A percentile compares a stretch with the other conserved stretches of the same genome.
These are phyloP conservation scores for Aspergillus fumigatus DNA, from an alignment of 2,329 filamentous ascomycete genomes.

Conservation along the genomic window DNA sequence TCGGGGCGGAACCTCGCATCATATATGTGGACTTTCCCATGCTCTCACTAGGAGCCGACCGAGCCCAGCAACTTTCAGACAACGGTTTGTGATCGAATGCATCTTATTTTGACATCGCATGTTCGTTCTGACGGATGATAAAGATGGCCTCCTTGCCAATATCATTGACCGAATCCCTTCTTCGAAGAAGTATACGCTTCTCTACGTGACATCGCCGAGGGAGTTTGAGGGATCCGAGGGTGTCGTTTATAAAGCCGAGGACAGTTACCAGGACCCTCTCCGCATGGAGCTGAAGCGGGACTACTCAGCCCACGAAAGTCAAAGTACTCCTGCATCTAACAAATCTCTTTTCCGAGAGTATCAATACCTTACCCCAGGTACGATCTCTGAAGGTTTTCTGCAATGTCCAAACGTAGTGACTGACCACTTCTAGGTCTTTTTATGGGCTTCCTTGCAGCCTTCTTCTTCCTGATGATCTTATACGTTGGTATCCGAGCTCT, in stretches of 20 bases:
- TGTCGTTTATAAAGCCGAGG: conserved; percentile 58
- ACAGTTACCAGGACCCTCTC: conserved; percentile 54
- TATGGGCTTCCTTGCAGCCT: conserved; percentile 69
- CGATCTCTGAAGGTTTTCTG: conserved; percentile 22
- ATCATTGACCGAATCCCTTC: conserved; percentile 45
- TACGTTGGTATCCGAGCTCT: conserved; percentile 74
- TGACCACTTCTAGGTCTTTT: conserved; percentile 64
- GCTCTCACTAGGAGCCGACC: conserved; percentile 32
- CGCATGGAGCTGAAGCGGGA: conserved; percentile 74
- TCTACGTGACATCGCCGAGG: conserved; percentile 65
- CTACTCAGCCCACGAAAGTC: conserved; percentile 29
- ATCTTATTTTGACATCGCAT: not conserved
- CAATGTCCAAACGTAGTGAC: not conserved
- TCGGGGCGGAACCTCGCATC: conserved; percentile 37
- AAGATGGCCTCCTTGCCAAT: conserved; percentile 46
- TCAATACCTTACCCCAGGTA: conserved; percentile 87
- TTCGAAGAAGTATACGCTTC: conserved; percentile 63
- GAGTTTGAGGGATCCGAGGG: conserved; percentile 28
- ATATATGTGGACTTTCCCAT: conserved; percentile 44
- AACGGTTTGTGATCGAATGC: conserved; percentile 35
- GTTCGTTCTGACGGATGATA: conserved; percentile 3
- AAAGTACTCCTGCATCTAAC: conserved; percentile 37
- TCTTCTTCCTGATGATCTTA: conserved; percentile 72
- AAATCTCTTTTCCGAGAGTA: conserved; percentile 74
- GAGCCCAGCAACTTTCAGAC: conserved; percentile 37